These are phyloP conservation scores for Podaxis sp. DNA, from an alignment of 768 basidiomycete genomes.

Conservation along the genomic window DNA sequence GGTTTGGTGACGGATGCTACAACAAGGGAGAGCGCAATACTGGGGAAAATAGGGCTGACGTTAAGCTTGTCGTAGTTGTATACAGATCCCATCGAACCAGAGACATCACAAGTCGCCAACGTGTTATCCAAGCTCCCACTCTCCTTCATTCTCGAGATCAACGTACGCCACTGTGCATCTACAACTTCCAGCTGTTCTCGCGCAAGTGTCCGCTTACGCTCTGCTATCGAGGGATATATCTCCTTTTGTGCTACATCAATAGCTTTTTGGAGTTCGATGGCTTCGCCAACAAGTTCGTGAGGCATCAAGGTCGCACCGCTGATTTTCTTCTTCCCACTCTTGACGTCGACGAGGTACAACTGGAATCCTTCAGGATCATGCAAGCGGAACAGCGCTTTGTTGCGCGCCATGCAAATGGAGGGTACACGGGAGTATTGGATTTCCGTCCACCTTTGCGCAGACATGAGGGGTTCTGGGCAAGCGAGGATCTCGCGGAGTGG, in stretches of 20 bases:
- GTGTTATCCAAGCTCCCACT: conserved; percentile 56
- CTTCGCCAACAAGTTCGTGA: conserved; percentile 54
- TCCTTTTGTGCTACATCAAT: background rate
- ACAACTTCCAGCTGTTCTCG: conserved; percentile 43
- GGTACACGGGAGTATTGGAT: conserved; percentile 61
- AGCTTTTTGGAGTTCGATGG: conserved; percentile 12
- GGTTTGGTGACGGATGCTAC: conserved; percentile 59
- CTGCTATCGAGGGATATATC: conserved; percentile 24
- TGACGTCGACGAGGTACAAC: conserved; percentile 55
- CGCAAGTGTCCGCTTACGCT: conserved; percentile 29
- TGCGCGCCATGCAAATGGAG: conserved; percentile 60
- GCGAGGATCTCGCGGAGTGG: conserved; percentile 47
- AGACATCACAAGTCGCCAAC: conserved; percentile 74
- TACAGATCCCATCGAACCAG: conserved; percentile 63
- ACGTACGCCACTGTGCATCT: conserved; percentile 67
- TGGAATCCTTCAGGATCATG: conserved; percentile 64
- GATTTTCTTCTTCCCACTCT: conserved; percentile 52
- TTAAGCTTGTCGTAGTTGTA: background rate
- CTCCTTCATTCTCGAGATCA: conserved; percentile 51
- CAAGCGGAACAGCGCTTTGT: conserved; percentile 51
- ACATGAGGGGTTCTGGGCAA: conserved; percentile 65
- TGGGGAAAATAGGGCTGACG: conserved; percentile 54
- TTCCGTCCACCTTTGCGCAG: conserved; percentile 53
- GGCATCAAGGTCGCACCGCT: conserved; percentile 69
- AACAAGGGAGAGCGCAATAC: conserved; percentile 65